Evolutionary conservation across 176 grass and related monocot genomes (phyloP), one percentile per base, ranked within the genome.

Genomic region (Areca catechu): DNA sequence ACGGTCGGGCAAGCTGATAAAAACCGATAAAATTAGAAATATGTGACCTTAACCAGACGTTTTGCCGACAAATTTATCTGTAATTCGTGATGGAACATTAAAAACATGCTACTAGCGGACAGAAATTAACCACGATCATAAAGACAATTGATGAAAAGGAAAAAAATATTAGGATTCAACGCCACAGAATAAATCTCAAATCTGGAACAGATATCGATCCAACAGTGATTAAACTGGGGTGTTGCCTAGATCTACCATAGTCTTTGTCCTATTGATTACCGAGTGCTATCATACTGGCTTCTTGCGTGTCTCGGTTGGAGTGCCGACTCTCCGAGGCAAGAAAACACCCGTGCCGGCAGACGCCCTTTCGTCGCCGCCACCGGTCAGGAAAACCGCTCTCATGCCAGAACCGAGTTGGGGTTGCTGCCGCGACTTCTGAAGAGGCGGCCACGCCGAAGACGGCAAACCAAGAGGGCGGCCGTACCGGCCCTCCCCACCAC

Each of bases 331-430:
- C 10, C 94, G 73, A 0, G 94, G 94, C 0, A 98, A 75, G 67
- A 93, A 98, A 0, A 98, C 88, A 0, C 88, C 94, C 1, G 94
- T 98, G n/a, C 94, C 94, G 12, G 69, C 75, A 2, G 88, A 89
- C 65, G 92, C 94, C 49, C 73, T 72, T 67, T 80, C 85, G 57
- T 49, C 58, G 1, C 70, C 81, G 0, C 76, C 43, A 3, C 62
- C 77, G 7, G 75, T 29, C 5, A 92, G 88, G 50, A 98, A 92
- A 5, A 98, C 73, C 0, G 84, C 84, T 3, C 84, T 73, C 87
- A 92, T 85, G 47, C 75, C 81, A 0, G 68, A 54, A 0, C 63
- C 64, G 15, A 53, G 16, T 9, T 0, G 51, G 20, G 18, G 7
- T 64, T 77, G 83, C 22, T 63, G 80, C 47, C 54, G 34, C 7